Percentiles rank a stretch among this genome's conserved stretches.
Conservation (phyloP, 2,329 filamentous ascomycete genomes). For the Beauveria brongniartii region DNA sequence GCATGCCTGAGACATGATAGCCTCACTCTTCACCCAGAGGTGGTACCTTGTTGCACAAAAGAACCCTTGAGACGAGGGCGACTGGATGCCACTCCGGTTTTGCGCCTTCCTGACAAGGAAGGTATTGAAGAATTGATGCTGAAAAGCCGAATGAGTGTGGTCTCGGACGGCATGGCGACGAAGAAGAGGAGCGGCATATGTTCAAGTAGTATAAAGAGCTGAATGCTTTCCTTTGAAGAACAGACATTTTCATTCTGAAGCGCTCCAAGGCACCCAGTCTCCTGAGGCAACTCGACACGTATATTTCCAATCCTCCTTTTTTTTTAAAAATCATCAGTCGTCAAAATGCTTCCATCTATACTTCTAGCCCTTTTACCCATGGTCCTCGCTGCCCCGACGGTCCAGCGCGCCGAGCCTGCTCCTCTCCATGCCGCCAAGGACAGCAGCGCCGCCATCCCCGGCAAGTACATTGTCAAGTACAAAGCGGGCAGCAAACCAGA, state of each 20-base stretch:
- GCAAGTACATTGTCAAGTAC: slow-evolving; percentile 26
- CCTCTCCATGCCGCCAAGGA: slow-evolving; percentile 18
- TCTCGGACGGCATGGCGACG: too few relatives aligned
- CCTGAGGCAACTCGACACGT: neutral
- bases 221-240: neutral
- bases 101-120: slow-evolving; percentile 6
- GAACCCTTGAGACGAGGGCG: neutral
- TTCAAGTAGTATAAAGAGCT: neutral
- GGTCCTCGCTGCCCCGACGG: slow-evolving; percentile 16
- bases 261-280: neutral
- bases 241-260: neutral
- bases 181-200: neutral
- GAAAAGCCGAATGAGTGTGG: neutral
- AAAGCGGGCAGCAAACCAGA: slow-evolving; percentile 15
- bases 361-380: slow-evolving; percentile 19
- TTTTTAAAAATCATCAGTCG: neutral
- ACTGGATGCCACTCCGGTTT: neutral
- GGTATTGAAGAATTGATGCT: neutral
- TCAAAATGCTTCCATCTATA: slow-evolving; percentile 18
- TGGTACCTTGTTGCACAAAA: neutral
- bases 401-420: slow-evolving; percentile 19
- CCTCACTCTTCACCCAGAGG: neutral
- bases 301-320: too few relatives aligned
- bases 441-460: slow-evolving; percentile 15
- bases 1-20: neutral